Conservation (phyloP, 2,329 filamentous ascomycete species). For the Aureobasidium sp. region DNA sequence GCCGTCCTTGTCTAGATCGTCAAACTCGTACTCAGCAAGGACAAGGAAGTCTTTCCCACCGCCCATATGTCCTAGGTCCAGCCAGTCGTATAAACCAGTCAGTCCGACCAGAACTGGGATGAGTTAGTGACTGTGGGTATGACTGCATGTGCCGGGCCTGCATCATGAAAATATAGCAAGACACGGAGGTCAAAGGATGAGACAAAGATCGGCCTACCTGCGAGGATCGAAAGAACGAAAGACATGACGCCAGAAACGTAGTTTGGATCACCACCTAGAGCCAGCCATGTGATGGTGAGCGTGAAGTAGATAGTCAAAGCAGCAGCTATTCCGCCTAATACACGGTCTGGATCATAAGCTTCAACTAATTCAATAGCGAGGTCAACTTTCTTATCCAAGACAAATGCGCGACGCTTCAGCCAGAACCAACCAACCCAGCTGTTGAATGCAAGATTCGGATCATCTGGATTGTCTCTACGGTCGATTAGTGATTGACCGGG, state of each 20-base stretch:
- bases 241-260: constrained; percentile 11
- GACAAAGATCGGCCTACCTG: not conserved
- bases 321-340: not conserved
- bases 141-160: not conserved
- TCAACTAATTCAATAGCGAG: constrained; percentile 1
- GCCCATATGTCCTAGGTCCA: constrained; percentile 9
- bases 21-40: not conserved
- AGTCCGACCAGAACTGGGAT: not conserved
- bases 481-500: not conserved
- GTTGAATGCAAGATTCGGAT: not conserved
- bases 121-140: not conserved
- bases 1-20: not conserved
- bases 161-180: no score
- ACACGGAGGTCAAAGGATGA: no score
- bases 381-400: not conserved
- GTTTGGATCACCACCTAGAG: not conserved
- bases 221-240: not conserved
- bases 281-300: not conserved
- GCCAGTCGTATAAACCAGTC: constrained; percentile 4
- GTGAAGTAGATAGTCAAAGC: not conserved
- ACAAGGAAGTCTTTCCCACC: constrained; percentile 3
- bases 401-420: not conserved
- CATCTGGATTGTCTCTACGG: not conserved
- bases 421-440: not conserved
- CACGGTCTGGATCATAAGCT: not conserved